Conservation (phyloP, 306 rosid species). For the Astragalus membranaceus region DNA sequence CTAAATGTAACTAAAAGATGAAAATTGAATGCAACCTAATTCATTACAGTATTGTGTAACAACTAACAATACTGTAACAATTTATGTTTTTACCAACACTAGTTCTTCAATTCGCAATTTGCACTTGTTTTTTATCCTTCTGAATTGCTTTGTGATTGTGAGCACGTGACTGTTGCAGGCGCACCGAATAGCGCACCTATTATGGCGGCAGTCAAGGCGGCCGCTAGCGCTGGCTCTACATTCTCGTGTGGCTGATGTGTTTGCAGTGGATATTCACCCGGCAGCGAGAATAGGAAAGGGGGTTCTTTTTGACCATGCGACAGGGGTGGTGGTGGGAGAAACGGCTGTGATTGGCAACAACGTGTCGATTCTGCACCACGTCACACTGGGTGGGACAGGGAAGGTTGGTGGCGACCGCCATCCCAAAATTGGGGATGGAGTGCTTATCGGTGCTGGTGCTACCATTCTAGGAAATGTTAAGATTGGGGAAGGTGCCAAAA, state of each 20-base stretch:
- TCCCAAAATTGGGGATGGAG: constrained; percentile 91
- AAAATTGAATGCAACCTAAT: too few relatives aligned
- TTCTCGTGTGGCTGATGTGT: constrained; percentile 76
- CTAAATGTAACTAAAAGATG: too few relatives aligned
- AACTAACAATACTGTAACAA: too few relatives aligned
- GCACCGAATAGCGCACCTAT: constrained; percentile 72
- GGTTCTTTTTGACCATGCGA: constrained; percentile 81
- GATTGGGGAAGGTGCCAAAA: constrained; percentile 89
- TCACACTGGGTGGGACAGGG: constrained; percentile 94
- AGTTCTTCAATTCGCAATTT: neutral
- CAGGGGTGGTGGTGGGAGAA: constrained; percentile 93
- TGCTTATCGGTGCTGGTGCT: constrained; percentile 92
- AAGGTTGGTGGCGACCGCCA: constrained; percentile 86
- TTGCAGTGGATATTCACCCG: constrained; percentile 91
- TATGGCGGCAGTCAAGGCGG: constrained; percentile 74
- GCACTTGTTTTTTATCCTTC: neutral
- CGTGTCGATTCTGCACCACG: constrained; percentile 88
- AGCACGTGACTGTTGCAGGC: constrained; percentile 43
- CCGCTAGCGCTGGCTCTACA: constrained; percentile 81
- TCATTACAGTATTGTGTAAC: too few relatives aligned
- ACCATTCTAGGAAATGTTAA: constrained; percentile 75
- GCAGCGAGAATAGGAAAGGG: constrained; percentile 85
- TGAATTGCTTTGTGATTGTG: neutral
- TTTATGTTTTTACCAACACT: neutral
- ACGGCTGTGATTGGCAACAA: constrained; percentile 92